phyloP scores from a whole-genome alignment of 148 eudicot species.

The Silene latifolia region DNA sequence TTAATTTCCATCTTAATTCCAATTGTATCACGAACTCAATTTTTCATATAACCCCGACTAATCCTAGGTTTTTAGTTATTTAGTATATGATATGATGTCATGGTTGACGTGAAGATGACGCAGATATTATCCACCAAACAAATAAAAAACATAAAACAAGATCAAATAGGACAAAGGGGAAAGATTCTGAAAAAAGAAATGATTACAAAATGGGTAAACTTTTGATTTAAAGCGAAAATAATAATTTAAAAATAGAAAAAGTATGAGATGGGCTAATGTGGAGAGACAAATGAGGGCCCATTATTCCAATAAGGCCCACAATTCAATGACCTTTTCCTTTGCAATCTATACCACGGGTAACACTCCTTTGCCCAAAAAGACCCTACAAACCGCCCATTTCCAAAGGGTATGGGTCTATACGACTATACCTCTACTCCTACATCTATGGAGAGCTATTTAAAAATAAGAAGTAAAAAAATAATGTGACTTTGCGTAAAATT shows the following conservation, averaged over 20 bases:
- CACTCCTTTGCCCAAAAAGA: background rate
- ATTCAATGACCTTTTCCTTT: slow-evolving; percentile 27
- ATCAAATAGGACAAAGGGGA: slow-evolving; percentile 19
- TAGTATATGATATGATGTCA: slow-evolving; percentile 13
- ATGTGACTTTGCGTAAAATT: too few species aligned
- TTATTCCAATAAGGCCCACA: slow-evolving; percentile 24
- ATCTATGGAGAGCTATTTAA: background rate
- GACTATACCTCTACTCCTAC: background rate
- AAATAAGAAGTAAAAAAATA: too few species aligned
- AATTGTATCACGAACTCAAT: too few species aligned
- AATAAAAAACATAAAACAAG: background rate
- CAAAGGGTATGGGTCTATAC: background rate
- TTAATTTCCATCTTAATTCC: too few species aligned
- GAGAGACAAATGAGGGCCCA: slow-evolving; percentile 32
- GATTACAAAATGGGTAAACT: slow-evolving; percentile 18
- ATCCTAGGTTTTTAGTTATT: too few species aligned
- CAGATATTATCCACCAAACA: background rate
- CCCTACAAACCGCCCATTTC: slow-evolving; percentile 8
- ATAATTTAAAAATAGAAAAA: slow-evolving; percentile 4
- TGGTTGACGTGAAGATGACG: slow-evolving; percentile 18
- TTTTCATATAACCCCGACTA: too few species aligned
- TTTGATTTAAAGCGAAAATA: slow-evolving; percentile 22
- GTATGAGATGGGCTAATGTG: slow-evolving; percentile 7
- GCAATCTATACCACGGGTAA: background rate
- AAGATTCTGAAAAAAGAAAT: slow-evolving; percentile 16